Evolutionary conservation across 345 rosid genomes (phyloP).

Genomic region (Aegle marmelos): DNA sequence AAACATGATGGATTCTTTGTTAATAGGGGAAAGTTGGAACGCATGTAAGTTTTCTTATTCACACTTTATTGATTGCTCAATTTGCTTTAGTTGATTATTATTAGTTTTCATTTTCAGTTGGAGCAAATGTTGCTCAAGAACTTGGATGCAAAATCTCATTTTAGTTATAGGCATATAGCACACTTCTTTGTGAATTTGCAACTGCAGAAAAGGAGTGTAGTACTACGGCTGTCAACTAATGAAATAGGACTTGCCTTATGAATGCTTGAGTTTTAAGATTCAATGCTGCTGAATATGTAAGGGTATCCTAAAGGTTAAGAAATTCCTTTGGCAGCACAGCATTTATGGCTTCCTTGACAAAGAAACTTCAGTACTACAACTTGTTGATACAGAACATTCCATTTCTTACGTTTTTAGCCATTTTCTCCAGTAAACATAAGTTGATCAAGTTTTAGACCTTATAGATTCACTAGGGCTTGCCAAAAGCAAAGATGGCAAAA

Average conservation of each 20-base stretch:
- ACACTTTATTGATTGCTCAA: neutral
- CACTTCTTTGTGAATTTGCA: neutral
- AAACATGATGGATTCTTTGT: constrained; percentile 92
- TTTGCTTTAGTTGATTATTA: neutral
- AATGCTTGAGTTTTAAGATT: neutral
- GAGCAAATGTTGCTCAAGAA: neutral
- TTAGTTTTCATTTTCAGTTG: neutral
- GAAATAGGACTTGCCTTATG: neutral
- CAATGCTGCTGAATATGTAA: neutral
- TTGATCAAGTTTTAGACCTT: neutral
- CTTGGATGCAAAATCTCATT: neutral
- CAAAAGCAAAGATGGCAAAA: neutral
- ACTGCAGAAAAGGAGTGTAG: neutral
- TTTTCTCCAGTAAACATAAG: neutral
- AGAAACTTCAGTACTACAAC: neutral
- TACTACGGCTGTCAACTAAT: neutral
- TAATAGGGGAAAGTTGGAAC: constrained; percentile 85
- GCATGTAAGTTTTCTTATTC: constrained; percentile 54
- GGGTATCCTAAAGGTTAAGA: neutral
- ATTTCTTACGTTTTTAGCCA: neutral
- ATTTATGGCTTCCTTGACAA: neutral
- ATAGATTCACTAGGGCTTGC: neutral
- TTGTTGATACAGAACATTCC: neutral
- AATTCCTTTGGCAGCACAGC: neutral
- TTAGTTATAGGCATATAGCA: neutral